Evolutionary conservation across 1,284 basidiomycete species (phyloP), one percentile per base, ranked within the genome.

Genomic region (Fomitiporia mediterranea): DNA sequence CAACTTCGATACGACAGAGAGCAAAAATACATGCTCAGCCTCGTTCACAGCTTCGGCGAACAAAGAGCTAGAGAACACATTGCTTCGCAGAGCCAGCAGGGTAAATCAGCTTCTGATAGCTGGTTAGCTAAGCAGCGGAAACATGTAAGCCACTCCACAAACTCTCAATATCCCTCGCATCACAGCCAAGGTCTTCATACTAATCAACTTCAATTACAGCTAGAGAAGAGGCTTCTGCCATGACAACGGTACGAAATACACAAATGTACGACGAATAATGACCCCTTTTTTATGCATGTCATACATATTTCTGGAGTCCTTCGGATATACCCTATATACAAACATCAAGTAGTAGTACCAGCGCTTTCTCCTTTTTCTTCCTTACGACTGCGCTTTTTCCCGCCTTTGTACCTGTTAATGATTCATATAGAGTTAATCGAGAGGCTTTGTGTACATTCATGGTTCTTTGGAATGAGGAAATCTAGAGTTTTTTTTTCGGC

Each of bases 1-100:
- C 80, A 78, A 47, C 76, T 74, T 57, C 79, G 82, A 23, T 91
- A 92, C 66, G 76, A 79, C 55, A 75, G 79, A 50, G 92, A 95
- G 68, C 89, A 92, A 62, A 81, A 86, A 62, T 76, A 92, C 53
- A 87, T 95, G 83, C 73, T 92, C 21, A 79, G 84, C 51, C 81
- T 83, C 8, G 76, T 92, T 61, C 90, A 93, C 66, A 76, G 74
- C 40, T 70, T 82, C 38, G 87, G 89, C 2, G 83, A 89, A 76
- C 75, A 78, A 43, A 78, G 75, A 13, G 74, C 81, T 42, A 79
- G 88, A 58, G 78, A 75, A 43, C 72, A 77, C 51, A 70, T 80
- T 15, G 66, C 69, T 15, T 65, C 65, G 37, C 71, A 71, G 48
- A 70, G 74, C 49, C 72, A 74, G 27, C 71, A 74, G 53, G 70